Conservation (phyloP, 371 early-diverging fungal species). For the Syncephalis plumigaleata region DNA sequence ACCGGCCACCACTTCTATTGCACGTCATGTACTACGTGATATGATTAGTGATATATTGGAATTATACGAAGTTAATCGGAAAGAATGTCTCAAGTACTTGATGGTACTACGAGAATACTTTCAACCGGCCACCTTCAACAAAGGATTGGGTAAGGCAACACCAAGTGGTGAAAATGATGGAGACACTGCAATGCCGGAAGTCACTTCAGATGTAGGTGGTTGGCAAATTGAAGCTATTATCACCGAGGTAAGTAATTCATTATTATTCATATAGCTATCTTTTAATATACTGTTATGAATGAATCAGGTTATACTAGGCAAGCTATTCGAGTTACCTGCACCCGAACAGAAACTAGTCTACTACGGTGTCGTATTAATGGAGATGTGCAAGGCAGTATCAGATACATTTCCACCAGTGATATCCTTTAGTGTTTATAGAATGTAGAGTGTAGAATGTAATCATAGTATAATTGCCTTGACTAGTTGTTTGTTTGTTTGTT, state of each 20-base stretch:
- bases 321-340: slow-evolving; percentile 49
- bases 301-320: slow-evolving; percentile 27
- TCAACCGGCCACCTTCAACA: slow-evolving; percentile 25
- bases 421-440: slow-evolving; percentile 18
- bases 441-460: too few relatives aligned
- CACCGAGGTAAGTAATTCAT: slow-evolving; percentile 6
- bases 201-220: neutral
- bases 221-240: slow-evolving; percentile 3
- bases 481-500: neutral
- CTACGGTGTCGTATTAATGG: slow-evolving; percentile 64
- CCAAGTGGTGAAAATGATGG: slow-evolving; percentile 6
- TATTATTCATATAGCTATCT: neutral
- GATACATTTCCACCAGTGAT: slow-evolving; percentile 42
- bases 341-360: slow-evolving; percentile 48
- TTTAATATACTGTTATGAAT: too few relatives aligned
- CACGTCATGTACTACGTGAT: slow-evolving; percentile 65
- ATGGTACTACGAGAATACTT: slow-evolving; percentile 36
- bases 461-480: neutral
- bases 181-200: slow-evolving; percentile 5
- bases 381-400: slow-evolving; percentile 57
- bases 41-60: slow-evolving; percentile 53
- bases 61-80: slow-evolving; percentile 61
- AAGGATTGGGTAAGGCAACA: slow-evolving; percentile 10
- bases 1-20: slow-evolving; percentile 13
- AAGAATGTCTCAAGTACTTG: slow-evolving; percentile 57